These are phyloP conservation scores for Nemania diffusa DNA, from an alignment of 2,329 filamentous ascomycete species.

Conservation along the genomic window DNA sequence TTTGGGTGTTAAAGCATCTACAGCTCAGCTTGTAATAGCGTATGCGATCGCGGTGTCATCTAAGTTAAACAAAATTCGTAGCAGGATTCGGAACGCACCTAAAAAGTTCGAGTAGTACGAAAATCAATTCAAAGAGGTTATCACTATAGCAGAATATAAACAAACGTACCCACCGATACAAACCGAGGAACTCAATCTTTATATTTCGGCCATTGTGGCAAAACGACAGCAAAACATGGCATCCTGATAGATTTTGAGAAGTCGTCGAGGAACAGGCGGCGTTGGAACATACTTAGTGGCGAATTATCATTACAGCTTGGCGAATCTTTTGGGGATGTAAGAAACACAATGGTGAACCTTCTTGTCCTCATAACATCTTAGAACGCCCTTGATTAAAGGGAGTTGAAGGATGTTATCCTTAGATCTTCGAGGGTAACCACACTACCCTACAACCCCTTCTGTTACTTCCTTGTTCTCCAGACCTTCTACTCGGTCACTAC, in stretches of 20 bases:
- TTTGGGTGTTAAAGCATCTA: conserved; percentile 1
- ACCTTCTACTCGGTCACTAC: no score
- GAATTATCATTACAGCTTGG: conserved; percentile 1
- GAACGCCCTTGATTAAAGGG: neutral
- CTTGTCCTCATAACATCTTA: neutral
- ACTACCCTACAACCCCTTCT: neutral
- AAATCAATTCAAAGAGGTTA: neutral
- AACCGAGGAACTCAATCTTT: neutral
- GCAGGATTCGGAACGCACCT: neutral
- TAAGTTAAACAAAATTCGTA: conserved; percentile 11
- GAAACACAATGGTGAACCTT: conserved; percentile 6
- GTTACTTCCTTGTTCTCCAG: neutral
- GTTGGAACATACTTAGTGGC: conserved; percentile 8
- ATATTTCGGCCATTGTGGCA: neutral
- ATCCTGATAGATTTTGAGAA: neutral
- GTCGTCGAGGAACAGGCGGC: neutral
- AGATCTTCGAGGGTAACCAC: neutral
- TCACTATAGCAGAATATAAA: neutral
- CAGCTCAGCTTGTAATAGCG: neutral
- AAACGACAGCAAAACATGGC: neutral
- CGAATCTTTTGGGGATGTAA: conserved; percentile 5
- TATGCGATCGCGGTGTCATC: conserved; percentile 12
- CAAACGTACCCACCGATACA: neutral
- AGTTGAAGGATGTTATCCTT: conserved; percentile 9
- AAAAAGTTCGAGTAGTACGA: neutral